phyloP scores from a whole-genome alignment of 345 rosid genomes.

The Gossypium ekmanianum region DNA sequence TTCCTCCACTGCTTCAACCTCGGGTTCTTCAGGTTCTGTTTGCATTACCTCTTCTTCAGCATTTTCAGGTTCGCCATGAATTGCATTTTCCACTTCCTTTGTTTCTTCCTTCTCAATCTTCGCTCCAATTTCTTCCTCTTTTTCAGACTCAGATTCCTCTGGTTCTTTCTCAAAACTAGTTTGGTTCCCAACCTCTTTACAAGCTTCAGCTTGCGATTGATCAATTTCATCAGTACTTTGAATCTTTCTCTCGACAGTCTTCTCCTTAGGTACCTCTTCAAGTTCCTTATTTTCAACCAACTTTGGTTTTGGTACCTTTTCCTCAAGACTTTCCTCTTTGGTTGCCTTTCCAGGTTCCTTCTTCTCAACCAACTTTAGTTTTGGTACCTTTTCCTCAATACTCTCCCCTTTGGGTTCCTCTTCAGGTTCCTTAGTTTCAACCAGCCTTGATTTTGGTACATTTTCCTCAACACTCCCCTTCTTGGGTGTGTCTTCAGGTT shows the following conservation, averaged over 20 bases:
- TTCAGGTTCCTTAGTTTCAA: constrained; percentile 9
- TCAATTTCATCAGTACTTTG: no score
- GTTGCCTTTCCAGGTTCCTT: constrained; percentile 6
- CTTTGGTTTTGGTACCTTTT: not conserved
- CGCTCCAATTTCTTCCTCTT: not conserved
- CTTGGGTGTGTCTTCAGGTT: no score
- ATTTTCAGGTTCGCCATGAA: constrained; percentile 21
- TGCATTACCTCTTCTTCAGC: not conserved
- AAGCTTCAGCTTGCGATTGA: no score
- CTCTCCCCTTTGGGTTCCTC: not conserved
- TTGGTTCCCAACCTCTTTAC: no score
- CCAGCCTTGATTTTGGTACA: not conserved
- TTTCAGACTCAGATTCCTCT: not conserved
- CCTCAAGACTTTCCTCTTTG: not conserved
- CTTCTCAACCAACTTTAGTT: not conserved
- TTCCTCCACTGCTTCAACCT: constrained; percentile 10
- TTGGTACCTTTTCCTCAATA: not conserved
- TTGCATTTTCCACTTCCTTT: not conserved
- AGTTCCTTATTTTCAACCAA: constrained; percentile 1
- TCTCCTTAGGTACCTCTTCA: constrained; percentile 11
- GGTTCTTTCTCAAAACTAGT: not conserved
- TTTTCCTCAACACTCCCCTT: not conserved
- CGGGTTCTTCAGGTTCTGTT: constrained; percentile 13
- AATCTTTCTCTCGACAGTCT: not conserved
- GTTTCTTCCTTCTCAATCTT: not conserved